Conservation (phyloP, 345 rosid species). For the Rubroshorea leprosula region DNA sequence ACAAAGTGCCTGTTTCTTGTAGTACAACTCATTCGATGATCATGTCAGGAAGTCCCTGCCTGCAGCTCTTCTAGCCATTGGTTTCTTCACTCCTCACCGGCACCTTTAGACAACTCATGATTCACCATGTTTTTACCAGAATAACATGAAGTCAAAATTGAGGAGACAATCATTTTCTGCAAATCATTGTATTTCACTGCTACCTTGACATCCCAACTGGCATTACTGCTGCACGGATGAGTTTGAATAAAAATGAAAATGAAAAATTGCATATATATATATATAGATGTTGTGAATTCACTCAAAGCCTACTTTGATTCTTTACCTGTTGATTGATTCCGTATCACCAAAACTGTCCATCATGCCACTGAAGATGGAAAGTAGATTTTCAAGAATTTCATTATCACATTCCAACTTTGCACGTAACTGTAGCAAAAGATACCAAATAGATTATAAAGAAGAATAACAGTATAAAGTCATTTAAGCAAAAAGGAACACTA, state of each 20-base stretch:
- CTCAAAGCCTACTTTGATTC: not conserved
- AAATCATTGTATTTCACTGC: conserved; percentile 48
- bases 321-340: conserved; percentile 43
- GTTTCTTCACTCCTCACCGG: conserved; percentile 10
- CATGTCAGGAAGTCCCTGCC: not conserved
- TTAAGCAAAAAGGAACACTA: not conserved
- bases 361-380: conserved; percentile 51
- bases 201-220: conserved; percentile 58
- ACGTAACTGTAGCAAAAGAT: conserved; percentile 32
- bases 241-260: not conserved
- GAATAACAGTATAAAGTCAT: not conserved
- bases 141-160: conserved; percentile 62
- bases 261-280: not conserved
- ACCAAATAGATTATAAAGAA: conserved; percentile 7
- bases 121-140: conserved; percentile 53
- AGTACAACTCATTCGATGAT: no score
- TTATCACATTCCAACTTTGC: conserved; percentile 50
- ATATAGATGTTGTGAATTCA: not conserved
- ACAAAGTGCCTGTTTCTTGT: no score
- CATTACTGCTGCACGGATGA: conserved; percentile 39
- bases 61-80: not conserved
- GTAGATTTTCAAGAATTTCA: conserved; percentile 57
- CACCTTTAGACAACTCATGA: conserved; percentile 28
- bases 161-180: conserved; percentile 65
- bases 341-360: conserved; percentile 54